Evolutionary conservation across 371 early-diverging fungal genomes (phyloP), one percentile per base, ranked within the genome.

Genomic region (Nematocida sp.): DNA sequence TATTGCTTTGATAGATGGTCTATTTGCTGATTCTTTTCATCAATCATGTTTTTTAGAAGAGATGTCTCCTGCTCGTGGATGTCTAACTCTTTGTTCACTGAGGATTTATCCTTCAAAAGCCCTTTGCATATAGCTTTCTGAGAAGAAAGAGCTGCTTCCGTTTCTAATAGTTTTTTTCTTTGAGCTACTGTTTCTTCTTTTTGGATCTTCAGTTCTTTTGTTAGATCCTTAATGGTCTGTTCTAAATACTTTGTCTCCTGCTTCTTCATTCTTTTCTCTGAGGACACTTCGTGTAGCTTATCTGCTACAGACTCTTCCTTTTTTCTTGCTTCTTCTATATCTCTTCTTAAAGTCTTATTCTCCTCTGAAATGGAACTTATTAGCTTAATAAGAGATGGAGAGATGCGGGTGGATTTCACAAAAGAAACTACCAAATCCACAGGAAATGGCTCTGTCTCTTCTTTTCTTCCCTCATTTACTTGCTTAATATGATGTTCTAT

Each of bases 311-410:
- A 28, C 48, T 75, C 65, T 16, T 53, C 55, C 30, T 35, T 39
- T 54, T 67, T 56, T 50, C 50, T 61, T 30, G 65, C 40, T 35
- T 57, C 77, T 28, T 49, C 57, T 13, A 25, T 68, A 55, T 79
- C 77, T 38, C 51, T 49, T 30, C 47, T 4, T 18, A 45, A 39
- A 7, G 4, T 36, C 38, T 65, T 55, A 30, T 57, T 75, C 65
- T 82, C 78, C 45, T 64, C 49, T 23, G 71, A 60, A n/a, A 78
- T 64, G 35, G 65, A 76, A 50, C 65, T 66, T 38, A 82, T 47
- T 13, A 82, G 67, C 51, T 77, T 79, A 61, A 80, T 56, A n/a
- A 82, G 54, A 42, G 78, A 60, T 38, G 79, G 80, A 28, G 80
- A 79, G 39, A 82, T 68, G 16, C 65, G 47, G 30, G 75, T 64